Evolutionary conservation across 2,329 filamentous ascomycete species (phyloP), one percentile per base, ranked within the genome.

Genomic region (Aspergillus alliaceus): DNA sequence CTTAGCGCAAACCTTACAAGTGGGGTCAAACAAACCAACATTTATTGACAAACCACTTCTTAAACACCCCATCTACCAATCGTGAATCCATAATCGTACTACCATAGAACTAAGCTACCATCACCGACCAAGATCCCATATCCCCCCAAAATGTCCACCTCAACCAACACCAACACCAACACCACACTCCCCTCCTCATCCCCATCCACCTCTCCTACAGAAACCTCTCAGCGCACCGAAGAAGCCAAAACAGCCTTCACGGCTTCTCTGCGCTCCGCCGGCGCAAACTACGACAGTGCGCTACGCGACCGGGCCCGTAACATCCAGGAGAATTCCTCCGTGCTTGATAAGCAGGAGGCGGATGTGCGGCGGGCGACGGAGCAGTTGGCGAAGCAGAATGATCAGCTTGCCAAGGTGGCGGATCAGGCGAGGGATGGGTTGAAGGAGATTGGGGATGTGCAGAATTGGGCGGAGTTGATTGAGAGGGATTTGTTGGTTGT

Each of bases 381-480:
- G 11, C 75, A 75, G 18, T 68, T 86, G 54, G 72, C 75, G 37
- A 79, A 80, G 66, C 81, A 86, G 69, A 83, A 78, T 63, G 78
- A 77, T 31, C 77, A 82, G 67, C 81, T 81, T 75, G 77, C 81
- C 64, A 82, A 80, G 65, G 70, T 85, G 52, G 76, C 81, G 24
- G 82, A 84, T 59, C 78, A 77, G 62, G 81, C 80, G 59, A 78
- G 80, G 11, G 80, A 81, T 64, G 83, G 82, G 54, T 65, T 87
- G 60, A 86, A 86, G 69, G 83, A 86, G 70, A 78, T 86, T 60
- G 85, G 85, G n/a, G 84, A 87, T 64, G 76, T 87, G 58, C 84
- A 87, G 76, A 86, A 86, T 64, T 87, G 84, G 84, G 83, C 84
- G 20, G 84, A 86, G 75, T 77, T 86, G 75, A 78, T 87, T 66